These are phyloP conservation scores for Vaccinium vitisidaea DNA, from an alignment of 148 eudicot genomes.

Conservation along the genomic window DNA sequence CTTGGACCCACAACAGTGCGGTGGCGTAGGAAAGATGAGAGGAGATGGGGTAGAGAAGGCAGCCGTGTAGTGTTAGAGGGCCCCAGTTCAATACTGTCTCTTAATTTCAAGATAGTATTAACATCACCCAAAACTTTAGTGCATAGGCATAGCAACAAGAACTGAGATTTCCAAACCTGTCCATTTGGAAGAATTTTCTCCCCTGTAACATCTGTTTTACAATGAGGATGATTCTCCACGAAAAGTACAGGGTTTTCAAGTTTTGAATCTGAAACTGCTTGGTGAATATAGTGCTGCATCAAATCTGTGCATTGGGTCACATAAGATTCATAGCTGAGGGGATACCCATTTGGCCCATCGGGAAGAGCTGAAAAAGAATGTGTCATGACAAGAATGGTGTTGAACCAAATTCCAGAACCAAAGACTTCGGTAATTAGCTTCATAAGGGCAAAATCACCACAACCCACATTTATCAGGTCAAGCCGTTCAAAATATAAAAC, in stretches of 20 bases:
- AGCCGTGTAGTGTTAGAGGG: conserved; percentile 41
- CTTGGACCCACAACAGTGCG: conserved; percentile 31
- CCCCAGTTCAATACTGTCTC: conserved; percentile 70
- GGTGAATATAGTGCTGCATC: conserved; percentile 70
- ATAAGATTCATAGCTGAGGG: conserved; percentile 74
- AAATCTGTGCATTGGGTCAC: conserved; percentile 61
- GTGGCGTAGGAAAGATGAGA: conserved; percentile 78
- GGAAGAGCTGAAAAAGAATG: conserved; percentile 79
- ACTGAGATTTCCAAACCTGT: conserved; percentile 75
- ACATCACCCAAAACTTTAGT: conserved; percentile 86
- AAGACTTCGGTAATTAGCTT: conserved; percentile 81
- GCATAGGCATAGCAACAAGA: conserved; percentile 72
- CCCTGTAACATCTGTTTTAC: conserved; percentile 64
- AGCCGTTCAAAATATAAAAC: conserved; percentile 87
- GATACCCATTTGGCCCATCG: conserved; percentile 75
- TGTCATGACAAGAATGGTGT: conserved; percentile 87
- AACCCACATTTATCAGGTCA: conserved; percentile 61
- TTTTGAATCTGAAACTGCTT: conserved; percentile 68
- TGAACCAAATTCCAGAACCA: conserved; percentile 90
- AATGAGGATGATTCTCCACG: conserved; percentile 80
- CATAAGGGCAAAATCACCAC: conserved; percentile 72
- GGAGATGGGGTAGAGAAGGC: conserved; percentile 90
- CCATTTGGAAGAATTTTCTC: conserved; percentile 92
- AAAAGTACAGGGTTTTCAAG: conserved; percentile 83
- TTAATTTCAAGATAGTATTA: conserved; percentile 62